Base-by-base conservation (phyloP, 106 monocot species). In the Acorus gramineus region DNA sequence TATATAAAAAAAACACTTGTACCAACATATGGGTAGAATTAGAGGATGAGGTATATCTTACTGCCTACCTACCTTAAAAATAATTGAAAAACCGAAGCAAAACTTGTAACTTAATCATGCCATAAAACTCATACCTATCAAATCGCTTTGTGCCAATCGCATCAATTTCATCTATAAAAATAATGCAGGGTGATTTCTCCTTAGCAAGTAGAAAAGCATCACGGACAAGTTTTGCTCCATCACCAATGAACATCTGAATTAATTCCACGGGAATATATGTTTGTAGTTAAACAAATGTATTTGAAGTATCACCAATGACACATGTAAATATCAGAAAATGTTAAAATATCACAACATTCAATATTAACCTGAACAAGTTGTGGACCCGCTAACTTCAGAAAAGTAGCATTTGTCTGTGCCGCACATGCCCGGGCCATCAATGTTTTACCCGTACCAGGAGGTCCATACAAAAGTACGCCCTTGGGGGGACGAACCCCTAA, bases 351-450 rank as follows among this genome's bases (percentile, higher is more conserved):
- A 28, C 28, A 28, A 28, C 5, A 14, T 10, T n/a, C 43, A 66
- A 8, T 44, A 3, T 28, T 44, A 14, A 96, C 96, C 96, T 91
- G 91, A 13, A 91, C 91, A 70, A 96, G 85, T 66, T 96, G 96
- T 61, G 96, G 96, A 42, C 96, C 96, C 47, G 96, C 91, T 14
- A 96, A 66, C 74, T 96, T 91, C 61, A 96, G 66, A 70, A 96
- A 96, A 65, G 87, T 96, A 65, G 96, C 96, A 85, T 96, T 90
- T 63, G 96, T 96, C 67, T 96, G 96, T 67, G 96, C 87, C 49
- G 96, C 96, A 74, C 96, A 96, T 62, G 96, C 87, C 65, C 87
- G 91, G 52, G 96, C 96, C 96, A 96, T 96, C 63, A 96, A 67
- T 51, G 96, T 96, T 71, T 96, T 96, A 7, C 96, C 91, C 47